Evolutionary conservation across 371 early-diverging fungal species (phyloP), one percentile per base, ranked within the genome.

Genomic region (Paraphysoderma sedebokerense): DNA sequence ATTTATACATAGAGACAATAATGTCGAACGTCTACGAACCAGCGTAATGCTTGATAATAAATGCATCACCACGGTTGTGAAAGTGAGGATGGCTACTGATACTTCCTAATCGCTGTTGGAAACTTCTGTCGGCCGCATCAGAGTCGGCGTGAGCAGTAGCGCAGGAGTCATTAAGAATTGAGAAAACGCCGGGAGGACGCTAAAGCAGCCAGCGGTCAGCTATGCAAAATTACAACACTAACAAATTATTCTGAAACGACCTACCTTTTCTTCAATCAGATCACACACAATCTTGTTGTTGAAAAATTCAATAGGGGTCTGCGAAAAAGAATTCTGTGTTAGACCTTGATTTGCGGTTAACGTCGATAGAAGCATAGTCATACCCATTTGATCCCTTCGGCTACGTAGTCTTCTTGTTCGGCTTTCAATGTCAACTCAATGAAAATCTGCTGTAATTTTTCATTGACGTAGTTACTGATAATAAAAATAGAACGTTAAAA

Each of bases 381-480:
- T n/a, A n/a, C n/a, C n/a, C 99, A 99, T 53, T 96, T 74, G 55
- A 99, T 98, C 41, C 88, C 81, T 66, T 90, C 96, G n/a, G 81
- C 74, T 26, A 87, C 85, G 54, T 95, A 95, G 59, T 95, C 96
- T 63, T 95, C 96, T 67, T 95, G 96, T 64, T 98, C 97, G 0
- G 92, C 80, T 61, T 88, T 87, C 42, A 98, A 79, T n/a, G 98
- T 89, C 50, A 93, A 68, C 59, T 92, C 91, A 48, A 99, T 99
- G 57, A 99, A 99, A 57, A 98, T 98, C 60, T 99, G 99, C 60
- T 99, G 99, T 52, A 99, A 71, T 64, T 92, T 91, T 60, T 99
- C 99, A 67, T 99, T 99, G 48, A 98, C 98, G 54, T 98, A 99
- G 71, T 99, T 99, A 70, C n/a, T n/a, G n/a, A n/a, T n/a, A n/a